These are phyloP conservation scores for Apiospora arundinis DNA, from an alignment of 2,329 filamentous ascomycete genomes.

Conservation along the genomic window DNA sequence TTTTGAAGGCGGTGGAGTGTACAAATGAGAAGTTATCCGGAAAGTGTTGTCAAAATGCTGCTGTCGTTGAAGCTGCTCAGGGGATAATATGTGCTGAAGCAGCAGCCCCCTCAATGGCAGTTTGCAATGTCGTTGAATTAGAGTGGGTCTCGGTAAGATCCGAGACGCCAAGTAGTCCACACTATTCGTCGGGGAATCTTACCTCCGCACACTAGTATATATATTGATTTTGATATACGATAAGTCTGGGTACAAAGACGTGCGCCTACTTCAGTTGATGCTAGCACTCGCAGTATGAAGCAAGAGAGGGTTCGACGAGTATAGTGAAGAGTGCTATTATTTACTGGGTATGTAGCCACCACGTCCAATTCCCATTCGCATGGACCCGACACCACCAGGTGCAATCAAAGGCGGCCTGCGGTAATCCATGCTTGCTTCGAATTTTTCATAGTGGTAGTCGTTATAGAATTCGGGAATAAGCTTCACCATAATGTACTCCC, in stretches of 20 bases:
- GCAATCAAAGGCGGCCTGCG: neutral
- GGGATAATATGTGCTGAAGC: neutral
- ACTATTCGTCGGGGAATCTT: constrained; percentile 4
- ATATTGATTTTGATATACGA: neutral
- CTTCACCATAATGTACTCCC: neutral
- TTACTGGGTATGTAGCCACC: no score
- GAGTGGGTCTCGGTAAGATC: constrained; percentile 1
- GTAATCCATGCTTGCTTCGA: neutral
- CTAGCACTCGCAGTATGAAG: no score
- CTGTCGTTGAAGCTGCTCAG: neutral
- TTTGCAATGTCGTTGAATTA: constrained; percentile 11
- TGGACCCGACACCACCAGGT: neutral
- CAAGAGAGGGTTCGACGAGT: no score
- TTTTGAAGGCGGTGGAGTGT: no score
- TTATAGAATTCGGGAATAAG: neutral
- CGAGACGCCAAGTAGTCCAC: neutral
- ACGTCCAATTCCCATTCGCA: no score
- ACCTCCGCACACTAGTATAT: neutral
- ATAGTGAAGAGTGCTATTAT: no score
- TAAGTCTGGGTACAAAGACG: no score
- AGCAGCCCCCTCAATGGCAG: neutral
- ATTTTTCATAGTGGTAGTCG: neutral
- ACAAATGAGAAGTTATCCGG: no score
- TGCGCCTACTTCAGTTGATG: no score
- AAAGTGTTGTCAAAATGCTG: neutral